Percentiles rank a stretch among this genome's conserved stretches.
Conservation (phyloP, 169 alveolate species). For the Eimeria zaria region DNA sequence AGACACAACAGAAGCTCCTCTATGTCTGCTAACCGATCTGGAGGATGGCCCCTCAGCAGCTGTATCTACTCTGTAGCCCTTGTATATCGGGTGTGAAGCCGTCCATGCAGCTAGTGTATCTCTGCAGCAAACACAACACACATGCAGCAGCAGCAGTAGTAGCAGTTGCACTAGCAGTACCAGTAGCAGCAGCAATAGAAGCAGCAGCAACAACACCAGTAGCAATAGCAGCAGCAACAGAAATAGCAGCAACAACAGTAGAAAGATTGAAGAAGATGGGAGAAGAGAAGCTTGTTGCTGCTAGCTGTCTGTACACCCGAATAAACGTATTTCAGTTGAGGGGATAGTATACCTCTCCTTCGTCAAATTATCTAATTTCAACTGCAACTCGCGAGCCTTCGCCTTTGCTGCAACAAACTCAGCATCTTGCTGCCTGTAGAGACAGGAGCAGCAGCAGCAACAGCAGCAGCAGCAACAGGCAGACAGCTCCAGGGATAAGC, state of each 20-base stretch:
- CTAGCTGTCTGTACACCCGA: too few species aligned
- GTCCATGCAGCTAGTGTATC: constrained; percentile 35
- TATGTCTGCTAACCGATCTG: neutral
- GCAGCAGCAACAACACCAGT: neutral
- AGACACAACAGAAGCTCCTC: neutral
- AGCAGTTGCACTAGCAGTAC: neutral
- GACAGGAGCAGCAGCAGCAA: neutral
- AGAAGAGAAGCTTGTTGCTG: too few species aligned
- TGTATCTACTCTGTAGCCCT: constrained; percentile 17
- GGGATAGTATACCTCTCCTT: constrained; percentile 26
- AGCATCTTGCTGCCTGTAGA: constrained; percentile 30
- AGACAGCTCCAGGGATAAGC: too few species aligned
- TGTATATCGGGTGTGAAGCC: constrained; percentile 43
- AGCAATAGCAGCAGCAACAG: too few species aligned
- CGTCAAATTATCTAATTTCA: neutral
- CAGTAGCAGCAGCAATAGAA: neutral
- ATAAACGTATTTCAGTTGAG: neutral
- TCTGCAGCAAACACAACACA: neutral
- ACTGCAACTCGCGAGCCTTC: constrained; percentile 35
- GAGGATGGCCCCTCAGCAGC: neutral
- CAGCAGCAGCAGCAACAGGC: neutral
- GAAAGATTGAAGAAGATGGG: too few species aligned
- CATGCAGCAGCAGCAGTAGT: too few species aligned
- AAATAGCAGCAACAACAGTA: too few species aligned
- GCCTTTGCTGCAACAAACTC: constrained; percentile 51